Conservation (phyloP, 805 yeast genomes). For the Candida maltosa region DNA sequence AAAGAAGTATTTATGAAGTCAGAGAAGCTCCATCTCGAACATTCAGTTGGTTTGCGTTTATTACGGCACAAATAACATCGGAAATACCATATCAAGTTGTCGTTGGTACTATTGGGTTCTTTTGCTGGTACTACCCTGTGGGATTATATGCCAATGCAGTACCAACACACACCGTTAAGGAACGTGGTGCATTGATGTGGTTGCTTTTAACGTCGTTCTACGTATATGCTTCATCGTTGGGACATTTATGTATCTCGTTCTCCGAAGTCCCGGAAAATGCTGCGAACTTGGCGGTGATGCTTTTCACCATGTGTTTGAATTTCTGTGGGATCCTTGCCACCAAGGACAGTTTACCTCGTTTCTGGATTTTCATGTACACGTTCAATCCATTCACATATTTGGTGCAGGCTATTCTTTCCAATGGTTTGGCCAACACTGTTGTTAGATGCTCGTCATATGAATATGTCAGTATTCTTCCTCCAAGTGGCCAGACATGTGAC, state of each 20-base stretch:
- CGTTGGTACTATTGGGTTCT: constrained; percentile 66
- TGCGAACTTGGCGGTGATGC: constrained; percentile 26
- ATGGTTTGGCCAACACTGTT: constrained; percentile 26
- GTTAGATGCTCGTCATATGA: constrained; percentile 34
- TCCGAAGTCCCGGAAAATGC: constrained; percentile 32
- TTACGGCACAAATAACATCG: constrained; percentile 57
- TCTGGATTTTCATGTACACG: constrained; percentile 75
- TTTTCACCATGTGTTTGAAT: constrained; percentile 31
- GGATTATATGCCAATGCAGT: constrained; percentile 22
- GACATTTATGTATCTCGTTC: constrained; percentile 27
- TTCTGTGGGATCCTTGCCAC: constrained; percentile 36
- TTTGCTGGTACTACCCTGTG: constrained; percentile 47
- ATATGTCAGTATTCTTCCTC: constrained; percentile 15
- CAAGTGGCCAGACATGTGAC: constrained; percentile 20
- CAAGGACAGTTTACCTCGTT: constrained; percentile 27
- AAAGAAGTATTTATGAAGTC: constrained; percentile 45
- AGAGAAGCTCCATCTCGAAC: constrained; percentile 29
- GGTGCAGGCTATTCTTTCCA: constrained; percentile 48
- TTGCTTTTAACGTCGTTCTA: constrained; percentile 21
- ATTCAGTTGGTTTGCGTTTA: constrained; percentile 34
- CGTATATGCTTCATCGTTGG: constrained; percentile 25
- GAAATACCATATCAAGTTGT: constrained; percentile 65
- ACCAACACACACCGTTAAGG: constrained; percentile 15
- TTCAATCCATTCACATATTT: constrained; percentile 68
- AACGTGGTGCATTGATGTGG: constrained; percentile 40